phyloP scores from a whole-genome alignment of 805 yeast genomes.

The Phaffomyces opuntiae region DNA sequence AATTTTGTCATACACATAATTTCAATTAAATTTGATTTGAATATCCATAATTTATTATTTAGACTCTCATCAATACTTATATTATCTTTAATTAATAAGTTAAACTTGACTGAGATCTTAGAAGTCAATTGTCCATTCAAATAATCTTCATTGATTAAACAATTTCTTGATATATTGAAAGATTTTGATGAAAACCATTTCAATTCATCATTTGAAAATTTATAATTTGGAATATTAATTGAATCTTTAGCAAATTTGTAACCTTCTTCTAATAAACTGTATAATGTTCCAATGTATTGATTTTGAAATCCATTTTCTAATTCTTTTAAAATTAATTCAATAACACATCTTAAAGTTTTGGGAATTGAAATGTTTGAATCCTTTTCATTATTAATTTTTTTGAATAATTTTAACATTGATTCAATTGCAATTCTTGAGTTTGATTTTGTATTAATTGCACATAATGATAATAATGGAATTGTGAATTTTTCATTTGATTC shows the following conservation, averaged over 20 bases:
- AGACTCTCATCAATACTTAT: slow-evolving; percentile 21
- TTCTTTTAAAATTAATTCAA: slow-evolving; percentile 26
- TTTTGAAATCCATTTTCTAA: slow-evolving; percentile 5
- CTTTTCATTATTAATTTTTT: slow-evolving; percentile 14
- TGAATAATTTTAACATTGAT: slow-evolving; percentile 23
- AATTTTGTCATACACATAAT: slow-evolving; percentile 14
- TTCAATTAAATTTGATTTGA: slow-evolving; percentile 11
- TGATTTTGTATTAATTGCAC: slow-evolving; percentile 25
- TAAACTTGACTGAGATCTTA: slow-evolving; percentile 16
- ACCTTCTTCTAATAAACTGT: slow-evolving; percentile 10
- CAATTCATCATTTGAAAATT: slow-evolving; percentile 27
- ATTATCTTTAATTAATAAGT: slow-evolving; percentile 18
- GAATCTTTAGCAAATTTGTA: slow-evolving; percentile 10
- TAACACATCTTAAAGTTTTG: slow-evolving; percentile 23
- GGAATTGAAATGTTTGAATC: slow-evolving; percentile 20
- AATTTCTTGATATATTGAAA: slow-evolving; percentile 26
- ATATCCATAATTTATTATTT: slow-evolving; percentile 14
- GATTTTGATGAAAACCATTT: slow-evolving; percentile 35
- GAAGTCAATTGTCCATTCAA: slow-evolving; percentile 16
- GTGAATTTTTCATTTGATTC: slow-evolving; percentile 29
- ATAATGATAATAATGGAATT: slow-evolving; percentile 26
- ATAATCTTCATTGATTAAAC: slow-evolving; percentile 12
- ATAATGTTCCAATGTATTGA: slow-evolving; percentile 9
- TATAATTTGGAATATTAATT: slow-evolving; percentile 3
- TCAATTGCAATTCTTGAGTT: slow-evolving; percentile 21